These are phyloP conservation scores for Hypoxylon sp. DNA, from an alignment of 2,329 filamentous ascomycete species.

Conservation along the genomic window DNA sequence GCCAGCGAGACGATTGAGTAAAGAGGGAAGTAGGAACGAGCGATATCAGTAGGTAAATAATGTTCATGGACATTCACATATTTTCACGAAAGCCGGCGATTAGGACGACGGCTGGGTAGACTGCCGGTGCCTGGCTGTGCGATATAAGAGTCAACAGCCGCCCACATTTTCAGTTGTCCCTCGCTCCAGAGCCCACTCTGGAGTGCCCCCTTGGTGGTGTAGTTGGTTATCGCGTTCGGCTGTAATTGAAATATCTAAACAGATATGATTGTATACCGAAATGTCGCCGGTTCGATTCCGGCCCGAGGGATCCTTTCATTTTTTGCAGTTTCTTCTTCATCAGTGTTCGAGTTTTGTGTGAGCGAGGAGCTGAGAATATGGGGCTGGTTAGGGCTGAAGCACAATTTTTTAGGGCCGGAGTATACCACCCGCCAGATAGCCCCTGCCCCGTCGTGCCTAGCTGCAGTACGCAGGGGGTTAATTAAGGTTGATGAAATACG, in stretches of 20 bases:
- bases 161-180: background rate
- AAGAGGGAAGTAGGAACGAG: background rate
- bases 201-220: conserved; percentile 34
- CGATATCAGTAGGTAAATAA: background rate
- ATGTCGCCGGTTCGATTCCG: conserved; percentile 42
- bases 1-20: background rate
- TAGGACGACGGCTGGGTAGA: background rate
- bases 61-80: background rate
- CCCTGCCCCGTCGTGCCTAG: too few species aligned
- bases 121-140: background rate
- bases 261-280: conserved; percentile 38
- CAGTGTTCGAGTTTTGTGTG: conserved; percentile 1
- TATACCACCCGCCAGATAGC: background rate
- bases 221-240: conserved; percentile 41
- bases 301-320: conserved; percentile 35
- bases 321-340: background rate
- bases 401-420: background rate
- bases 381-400: conserved; percentile 9
- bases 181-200: conserved; percentile 10
- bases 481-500: background rate
- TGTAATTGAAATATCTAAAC: conserved; percentile 32
- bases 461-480: background rate
- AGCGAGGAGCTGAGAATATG: conserved; percentile 3
- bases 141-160: background rate
- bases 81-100: background rate